These are phyloP conservation scores for Fusarium lyarnte DNA, from an alignment of 2,329 filamentous ascomycete species.

Conservation along the genomic window DNA sequence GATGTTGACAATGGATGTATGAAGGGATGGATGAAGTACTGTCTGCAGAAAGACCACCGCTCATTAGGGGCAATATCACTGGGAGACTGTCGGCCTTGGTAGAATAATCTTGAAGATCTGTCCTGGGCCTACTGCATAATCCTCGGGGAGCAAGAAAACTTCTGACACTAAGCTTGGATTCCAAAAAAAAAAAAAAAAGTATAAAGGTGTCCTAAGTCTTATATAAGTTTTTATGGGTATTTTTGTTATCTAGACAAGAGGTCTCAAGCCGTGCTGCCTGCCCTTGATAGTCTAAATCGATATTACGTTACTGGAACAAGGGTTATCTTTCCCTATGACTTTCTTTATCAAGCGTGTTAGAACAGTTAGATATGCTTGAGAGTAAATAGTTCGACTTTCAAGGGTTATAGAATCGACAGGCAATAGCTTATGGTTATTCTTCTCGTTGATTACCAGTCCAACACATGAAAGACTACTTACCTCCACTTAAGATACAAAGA, in stretches of 20 bases:
- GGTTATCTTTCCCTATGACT: not conserved
- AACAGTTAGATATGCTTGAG: not conserved
- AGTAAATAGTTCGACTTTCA: not conserved
- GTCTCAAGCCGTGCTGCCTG: not conserved
- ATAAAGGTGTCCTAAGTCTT: not conserved
- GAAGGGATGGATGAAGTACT: not conserved
- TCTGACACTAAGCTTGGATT: not conserved
- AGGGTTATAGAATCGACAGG: not conserved
- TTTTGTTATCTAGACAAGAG: not conserved
- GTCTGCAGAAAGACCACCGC: not conserved
- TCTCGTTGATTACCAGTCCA: not conserved
- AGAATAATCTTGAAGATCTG: not conserved
- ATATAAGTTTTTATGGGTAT: not conserved
- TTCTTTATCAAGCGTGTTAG: not conserved
- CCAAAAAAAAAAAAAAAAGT: not conserved
- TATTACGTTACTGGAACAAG: not conserved
- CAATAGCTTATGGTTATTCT: not conserved
- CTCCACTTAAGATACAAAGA: not conserved
- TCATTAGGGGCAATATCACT: not conserved
- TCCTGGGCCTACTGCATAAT: not conserved
- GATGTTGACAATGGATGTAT: too few relatives aligned
- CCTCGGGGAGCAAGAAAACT: not conserved
- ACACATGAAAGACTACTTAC: not conserved
- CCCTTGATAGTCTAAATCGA: not conserved
- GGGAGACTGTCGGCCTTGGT: not conserved